phyloP scores from a whole-genome alignment of 73 alveolate species.

The Tetrahymena elliotti region DNA sequence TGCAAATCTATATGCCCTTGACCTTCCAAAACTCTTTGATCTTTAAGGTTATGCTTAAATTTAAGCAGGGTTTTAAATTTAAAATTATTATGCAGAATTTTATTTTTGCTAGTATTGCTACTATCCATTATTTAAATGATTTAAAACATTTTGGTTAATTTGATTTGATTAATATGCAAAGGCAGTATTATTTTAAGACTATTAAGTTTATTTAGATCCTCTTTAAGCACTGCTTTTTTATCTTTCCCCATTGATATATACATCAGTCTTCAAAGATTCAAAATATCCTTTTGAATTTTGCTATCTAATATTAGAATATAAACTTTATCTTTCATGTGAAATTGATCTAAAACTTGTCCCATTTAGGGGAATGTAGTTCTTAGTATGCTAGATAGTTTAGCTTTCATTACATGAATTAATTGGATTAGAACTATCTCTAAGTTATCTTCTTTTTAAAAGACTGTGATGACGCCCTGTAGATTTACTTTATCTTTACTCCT shows the following conservation, averaged over 20 bases:
- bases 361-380: background rate
- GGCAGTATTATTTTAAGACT: background rate
- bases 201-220: background rate
- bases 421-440: background rate
- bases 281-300: background rate
- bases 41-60: background rate
- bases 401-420: background rate
- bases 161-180: background rate
- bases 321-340: background rate
- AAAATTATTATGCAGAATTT: background rate
- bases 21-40: background rate
- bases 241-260: background rate
- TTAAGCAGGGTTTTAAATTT: background rate
- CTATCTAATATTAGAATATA: background rate
- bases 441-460: background rate
- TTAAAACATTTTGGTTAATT: background rate
- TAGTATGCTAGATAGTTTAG: background rate
- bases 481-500: background rate
- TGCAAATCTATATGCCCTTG: background rate
- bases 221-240: background rate
- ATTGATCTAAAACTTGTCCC: background rate
- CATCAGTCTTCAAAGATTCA: background rate
- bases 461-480: background rate
- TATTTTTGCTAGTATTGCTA: background rate
- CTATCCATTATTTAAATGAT: no score